These are phyloP conservation scores for Uromyces viciae-fabae DNA, from an alignment of 1,284 basidiomycete genomes.

Conservation along the genomic window DNA sequence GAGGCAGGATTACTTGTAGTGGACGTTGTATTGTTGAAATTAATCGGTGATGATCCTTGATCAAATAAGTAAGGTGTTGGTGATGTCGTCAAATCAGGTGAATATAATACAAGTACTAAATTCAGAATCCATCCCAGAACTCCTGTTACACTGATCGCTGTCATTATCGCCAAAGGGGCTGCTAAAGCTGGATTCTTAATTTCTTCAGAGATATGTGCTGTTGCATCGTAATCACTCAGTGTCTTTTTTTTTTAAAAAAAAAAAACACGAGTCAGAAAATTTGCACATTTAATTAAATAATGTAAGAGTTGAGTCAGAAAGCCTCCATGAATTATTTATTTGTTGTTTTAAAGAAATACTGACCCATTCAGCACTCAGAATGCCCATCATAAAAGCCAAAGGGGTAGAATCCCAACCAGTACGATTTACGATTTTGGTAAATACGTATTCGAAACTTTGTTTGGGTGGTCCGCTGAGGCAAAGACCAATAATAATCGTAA, in stretches of 20 bases:
- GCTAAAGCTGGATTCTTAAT: constrained; percentile 81
- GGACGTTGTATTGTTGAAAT: neutral
- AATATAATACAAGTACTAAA: constrained; percentile 70
- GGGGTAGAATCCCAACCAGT: constrained; percentile 72
- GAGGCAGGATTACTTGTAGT: neutral
- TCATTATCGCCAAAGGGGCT: constrained; percentile 70
- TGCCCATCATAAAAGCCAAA: constrained; percentile 77
- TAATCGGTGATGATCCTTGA: neutral
- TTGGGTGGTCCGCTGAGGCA: constrained; percentile 76
- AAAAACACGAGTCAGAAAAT: neutral
- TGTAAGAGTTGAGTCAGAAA: too few relatives aligned
- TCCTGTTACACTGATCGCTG: constrained; percentile 74
- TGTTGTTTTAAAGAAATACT: neutral
- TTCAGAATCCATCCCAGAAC: constrained; percentile 78
- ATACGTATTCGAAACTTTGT: constrained; percentile 72
- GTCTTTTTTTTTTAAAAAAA: neutral
- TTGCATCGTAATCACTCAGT: constrained; percentile 57
- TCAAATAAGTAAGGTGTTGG: too few relatives aligned
- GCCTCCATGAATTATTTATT: neutral
- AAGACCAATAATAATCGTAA: constrained; percentile 72
- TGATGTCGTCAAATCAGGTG: constrained; percentile 54
- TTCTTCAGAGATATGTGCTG: constrained; percentile 87
- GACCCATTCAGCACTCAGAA: constrained; percentile 80
- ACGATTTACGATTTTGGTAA: constrained; percentile 58
- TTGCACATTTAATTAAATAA: too few relatives aligned